phyloP scores from a whole-genome alignment of 2,329 filamentous ascomycete genomes.

The Verticillium tricorpus region DNA sequence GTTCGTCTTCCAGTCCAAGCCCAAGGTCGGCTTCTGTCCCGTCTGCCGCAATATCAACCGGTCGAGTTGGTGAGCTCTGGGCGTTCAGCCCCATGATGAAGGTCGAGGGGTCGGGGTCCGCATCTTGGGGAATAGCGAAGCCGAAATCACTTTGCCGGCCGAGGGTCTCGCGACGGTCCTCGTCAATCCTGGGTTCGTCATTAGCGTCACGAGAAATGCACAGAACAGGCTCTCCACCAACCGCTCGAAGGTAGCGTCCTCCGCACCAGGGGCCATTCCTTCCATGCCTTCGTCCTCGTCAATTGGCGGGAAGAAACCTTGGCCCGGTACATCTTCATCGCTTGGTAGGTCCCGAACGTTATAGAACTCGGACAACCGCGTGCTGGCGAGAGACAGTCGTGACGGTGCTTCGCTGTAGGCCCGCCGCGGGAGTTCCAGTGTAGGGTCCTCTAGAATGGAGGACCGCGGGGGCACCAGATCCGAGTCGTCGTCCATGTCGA shows the following conservation, averaged over 20 bases:
- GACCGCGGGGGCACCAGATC: constrained; percentile 50
- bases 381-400: constrained; percentile 46
- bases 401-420: constrained; percentile 41
- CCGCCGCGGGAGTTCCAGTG: constrained; percentile 55
- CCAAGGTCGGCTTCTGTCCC: constrained; percentile 2
- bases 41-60: not conserved
- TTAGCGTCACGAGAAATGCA: not conserved
- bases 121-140: constrained; percentile 41
- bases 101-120: constrained; percentile 41
- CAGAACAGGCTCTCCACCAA: constrained; percentile 16
- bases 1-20: not conserved
- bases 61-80: constrained; percentile 11
- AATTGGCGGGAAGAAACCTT: constrained; percentile 44
- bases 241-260: constrained; percentile 38
- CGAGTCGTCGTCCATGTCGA: constrained; percentile 45
- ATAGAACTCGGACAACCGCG: constrained; percentile 50
- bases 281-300: constrained; percentile 20
- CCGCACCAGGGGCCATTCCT: constrained; percentile 25
- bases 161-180: constrained; percentile 34
- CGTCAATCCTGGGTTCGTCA: constrained; percentile 22
- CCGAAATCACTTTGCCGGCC: constrained; percentile 46
- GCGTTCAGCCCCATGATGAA: constrained; percentile 39
- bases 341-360: constrained; percentile 8
- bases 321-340: constrained; percentile 11
- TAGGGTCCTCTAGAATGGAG: constrained; percentile 51